phyloP scores from a whole-genome alignment of 2,329 filamentous ascomycete genomes.

The Aspergillus fischeri region DNA sequence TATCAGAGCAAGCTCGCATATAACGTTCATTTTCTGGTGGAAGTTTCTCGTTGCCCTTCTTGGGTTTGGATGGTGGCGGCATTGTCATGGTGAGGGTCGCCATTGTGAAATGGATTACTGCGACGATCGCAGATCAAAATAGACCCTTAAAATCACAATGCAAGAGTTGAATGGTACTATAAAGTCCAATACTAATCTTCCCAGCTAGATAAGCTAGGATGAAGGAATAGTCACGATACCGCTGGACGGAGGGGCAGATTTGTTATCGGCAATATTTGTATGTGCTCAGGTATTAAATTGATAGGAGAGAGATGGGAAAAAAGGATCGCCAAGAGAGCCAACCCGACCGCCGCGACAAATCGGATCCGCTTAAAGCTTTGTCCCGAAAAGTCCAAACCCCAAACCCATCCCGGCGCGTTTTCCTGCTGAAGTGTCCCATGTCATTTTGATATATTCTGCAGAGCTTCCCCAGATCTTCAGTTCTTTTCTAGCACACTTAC shows the following conservation, averaged over 20 bases:
- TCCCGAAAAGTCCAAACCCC: constrained; percentile 24
- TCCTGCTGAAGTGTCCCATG: constrained; percentile 12
- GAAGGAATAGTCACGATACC: background rate
- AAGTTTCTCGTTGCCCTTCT: constrained; percentile 67
- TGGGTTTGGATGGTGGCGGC: constrained; percentile 51
- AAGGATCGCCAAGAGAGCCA: constrained; percentile 25
- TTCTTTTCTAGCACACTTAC: constrained; percentile 7
- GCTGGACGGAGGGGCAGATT: constrained; percentile 6
- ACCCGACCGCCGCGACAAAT: constrained; percentile 26
- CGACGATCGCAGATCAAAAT: constrained; percentile 4
- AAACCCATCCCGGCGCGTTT: constrained; percentile 28
- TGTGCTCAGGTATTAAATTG: constrained; percentile 2
- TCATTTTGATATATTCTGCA: constrained; percentile 15
- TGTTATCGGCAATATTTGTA: constrained; percentile 3
- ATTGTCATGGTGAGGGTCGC: constrained; percentile 60
- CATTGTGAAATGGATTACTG: constrained; percentile 43
- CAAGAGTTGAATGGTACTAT: background rate
- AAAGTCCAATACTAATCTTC: background rate
- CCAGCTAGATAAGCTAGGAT: background rate
- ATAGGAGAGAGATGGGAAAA: constrained; percentile 1
- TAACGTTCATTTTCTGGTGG: constrained; percentile 92
- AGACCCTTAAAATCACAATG: background rate
- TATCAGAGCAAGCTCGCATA: constrained; percentile 90
- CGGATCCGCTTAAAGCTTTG: constrained; percentile 37
- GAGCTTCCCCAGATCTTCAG: constrained; percentile 5